phyloP scores from a whole-genome alignment of 2,329 filamentous ascomycete species.

The Aspergillus aculeatus region DNA sequence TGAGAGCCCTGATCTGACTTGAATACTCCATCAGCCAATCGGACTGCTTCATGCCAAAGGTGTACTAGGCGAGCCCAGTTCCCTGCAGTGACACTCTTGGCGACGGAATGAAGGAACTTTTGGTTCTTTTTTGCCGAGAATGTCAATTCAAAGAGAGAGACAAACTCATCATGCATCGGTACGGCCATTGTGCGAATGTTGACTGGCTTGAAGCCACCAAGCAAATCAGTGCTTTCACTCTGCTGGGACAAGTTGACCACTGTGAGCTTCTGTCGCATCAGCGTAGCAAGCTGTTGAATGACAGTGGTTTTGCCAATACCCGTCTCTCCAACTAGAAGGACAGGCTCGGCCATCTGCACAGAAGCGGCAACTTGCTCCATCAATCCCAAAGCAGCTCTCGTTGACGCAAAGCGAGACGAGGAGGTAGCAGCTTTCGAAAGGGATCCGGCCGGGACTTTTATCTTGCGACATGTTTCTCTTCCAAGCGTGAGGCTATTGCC shows the following conservation, averaged over 20 bases:
- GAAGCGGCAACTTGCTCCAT: constrained; percentile 86
- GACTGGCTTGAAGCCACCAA: constrained; percentile 95
- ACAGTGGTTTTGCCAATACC: constrained; percentile 98
- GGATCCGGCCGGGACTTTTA: constrained; percentile 50
- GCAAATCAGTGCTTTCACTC: constrained; percentile 91
- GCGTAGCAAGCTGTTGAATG: constrained; percentile 84
- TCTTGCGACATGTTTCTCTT: constrained; percentile 59
- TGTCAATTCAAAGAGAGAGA: constrained; percentile 80
- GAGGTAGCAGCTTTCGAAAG: constrained; percentile 44
- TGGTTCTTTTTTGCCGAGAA: constrained; percentile 88
- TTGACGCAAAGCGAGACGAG: constrained; percentile 72
- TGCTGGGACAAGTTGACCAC: constrained; percentile 97
- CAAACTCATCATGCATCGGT: constrained; percentile 90
- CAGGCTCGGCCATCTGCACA: constrained; percentile 79
- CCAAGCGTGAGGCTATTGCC: constrained; percentile 63
- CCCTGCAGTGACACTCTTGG: constrained; percentile 73
- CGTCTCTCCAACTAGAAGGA: constrained; percentile 95
- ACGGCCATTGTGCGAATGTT: constrained; percentile 84
- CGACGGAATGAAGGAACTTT: constrained; percentile 76
- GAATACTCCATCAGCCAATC: constrained; percentile 76
- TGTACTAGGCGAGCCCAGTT: constrained; percentile 86
- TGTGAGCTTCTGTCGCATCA: constrained; percentile 80
- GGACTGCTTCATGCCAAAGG: constrained; percentile 83
- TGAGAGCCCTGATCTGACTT: constrained; percentile 48
- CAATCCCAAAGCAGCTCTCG: constrained; percentile 76